These are phyloP conservation scores for Polyporus arcularius DNA, from an alignment of 768 basidiomycete species.

Conservation along the genomic window DNA sequence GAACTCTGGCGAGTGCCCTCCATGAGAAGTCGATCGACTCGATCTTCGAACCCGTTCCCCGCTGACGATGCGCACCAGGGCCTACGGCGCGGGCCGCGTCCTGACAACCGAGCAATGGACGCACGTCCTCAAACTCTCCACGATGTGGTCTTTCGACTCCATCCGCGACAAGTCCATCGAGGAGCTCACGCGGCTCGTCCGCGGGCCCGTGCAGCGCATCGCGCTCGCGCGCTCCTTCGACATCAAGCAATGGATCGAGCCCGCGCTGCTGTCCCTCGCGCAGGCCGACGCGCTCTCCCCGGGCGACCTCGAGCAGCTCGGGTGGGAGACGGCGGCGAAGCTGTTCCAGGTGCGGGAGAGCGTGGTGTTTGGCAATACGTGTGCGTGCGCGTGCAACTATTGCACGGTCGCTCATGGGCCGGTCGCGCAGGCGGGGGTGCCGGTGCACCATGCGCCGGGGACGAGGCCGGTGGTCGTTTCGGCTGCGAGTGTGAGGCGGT, in stretches of 20 bases:
- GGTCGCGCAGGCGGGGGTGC: background rate
- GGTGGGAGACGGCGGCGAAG: conserved; percentile 9
- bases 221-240: conserved; percentile 2
- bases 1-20: background rate
- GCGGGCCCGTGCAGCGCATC: conserved; percentile 9
- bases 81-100: background rate
- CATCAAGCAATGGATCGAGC: conserved; percentile 16
- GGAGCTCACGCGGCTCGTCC: conserved; percentile 2
- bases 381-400: conserved; percentile 15
- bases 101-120: conserved; percentile 13
- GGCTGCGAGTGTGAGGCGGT: background rate
- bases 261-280: conserved; percentile 13
- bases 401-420: conserved; percentile 3
- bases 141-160: conserved; percentile 16
- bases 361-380: background rate
- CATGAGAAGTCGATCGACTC: background rate
- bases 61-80: background rate
- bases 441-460: background rate
- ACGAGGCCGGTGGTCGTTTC: background rate
- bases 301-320: conserved; percentile 9
- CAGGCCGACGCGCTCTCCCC: conserved; percentile 8
- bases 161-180: conserved; percentile 13
- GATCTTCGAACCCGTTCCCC: background rate
- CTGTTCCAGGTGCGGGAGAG: conserved; percentile 10
- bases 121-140: conserved; percentile 17